Conservation (phyloP, 31 red algal species). For the Asparagopsis taxiformis region DNA sequence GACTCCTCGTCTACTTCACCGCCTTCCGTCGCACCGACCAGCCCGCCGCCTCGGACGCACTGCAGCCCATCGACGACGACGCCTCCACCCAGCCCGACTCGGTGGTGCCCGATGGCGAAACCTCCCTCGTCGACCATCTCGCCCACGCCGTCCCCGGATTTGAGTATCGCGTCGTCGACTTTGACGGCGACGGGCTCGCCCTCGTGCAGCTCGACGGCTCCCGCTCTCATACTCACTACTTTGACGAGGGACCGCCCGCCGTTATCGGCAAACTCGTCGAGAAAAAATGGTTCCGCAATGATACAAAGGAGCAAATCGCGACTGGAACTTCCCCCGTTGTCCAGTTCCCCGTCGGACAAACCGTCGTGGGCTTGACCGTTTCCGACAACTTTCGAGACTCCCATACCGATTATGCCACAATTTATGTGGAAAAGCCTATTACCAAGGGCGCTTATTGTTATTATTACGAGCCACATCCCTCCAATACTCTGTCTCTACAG, state of each 20-base stretch:
- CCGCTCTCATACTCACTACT: slow-evolving; percentile 43
- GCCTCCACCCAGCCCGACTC: no score
- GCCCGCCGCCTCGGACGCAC: not conserved
- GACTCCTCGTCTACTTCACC: slow-evolving; percentile 56
- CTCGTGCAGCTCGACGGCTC: slow-evolving; percentile 52
- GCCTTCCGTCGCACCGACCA: slow-evolving; percentile 26
- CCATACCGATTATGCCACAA: slow-evolving; percentile 38
- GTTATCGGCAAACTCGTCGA: slow-evolving; percentile 27
- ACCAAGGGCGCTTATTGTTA: slow-evolving; percentile 47
- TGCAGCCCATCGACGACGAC: not conserved
- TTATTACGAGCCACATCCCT: slow-evolving; percentile 23
- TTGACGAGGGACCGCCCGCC: slow-evolving; percentile 39
- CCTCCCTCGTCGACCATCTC: slow-evolving; percentile 52
- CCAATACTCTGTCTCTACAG: not conserved
- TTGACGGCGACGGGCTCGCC: slow-evolving; percentile 36
- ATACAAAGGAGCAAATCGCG: slow-evolving; percentile 20
- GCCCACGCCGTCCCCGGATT: slow-evolving; percentile 54
- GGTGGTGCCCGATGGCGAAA: not conserved
- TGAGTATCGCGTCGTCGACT: slow-evolving; percentile 40
- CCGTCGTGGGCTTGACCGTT: slow-evolving; percentile 18
- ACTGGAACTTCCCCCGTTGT: slow-evolving; percentile 27
- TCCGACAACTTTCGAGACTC: slow-evolving; percentile 37
- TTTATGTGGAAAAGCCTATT: slow-evolving; percentile 39
- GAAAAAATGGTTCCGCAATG: slow-evolving; percentile 49
- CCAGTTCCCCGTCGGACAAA: slow-evolving; percentile 29